Evolutionary conservation across 495 filamentous ascomycete species (phyloP).

Genomic region (Lichenothelia convexa): DNA sequence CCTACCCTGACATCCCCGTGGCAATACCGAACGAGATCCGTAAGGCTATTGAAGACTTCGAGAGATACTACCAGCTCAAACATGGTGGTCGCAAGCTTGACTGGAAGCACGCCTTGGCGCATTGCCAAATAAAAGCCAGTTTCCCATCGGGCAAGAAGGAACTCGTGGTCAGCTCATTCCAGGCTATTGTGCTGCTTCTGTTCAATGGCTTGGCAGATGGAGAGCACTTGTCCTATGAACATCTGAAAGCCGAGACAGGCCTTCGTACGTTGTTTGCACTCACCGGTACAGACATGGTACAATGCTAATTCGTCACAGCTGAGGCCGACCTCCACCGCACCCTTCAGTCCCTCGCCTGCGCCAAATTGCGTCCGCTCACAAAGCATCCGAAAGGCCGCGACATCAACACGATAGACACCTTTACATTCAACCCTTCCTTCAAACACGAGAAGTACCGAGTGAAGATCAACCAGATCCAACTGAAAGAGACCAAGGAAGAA

Average conservation of each 20-base stretch:
- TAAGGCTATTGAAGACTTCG: constrained; percentile 50
- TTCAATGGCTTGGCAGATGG: constrained; percentile 56
- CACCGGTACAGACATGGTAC: not conserved
- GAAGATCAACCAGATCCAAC: constrained; percentile 97
- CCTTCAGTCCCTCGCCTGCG: constrained; percentile 84
- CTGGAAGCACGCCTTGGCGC: constrained; percentile 84
- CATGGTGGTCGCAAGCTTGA: constrained; percentile 68
- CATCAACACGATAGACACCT: constrained; percentile 56
- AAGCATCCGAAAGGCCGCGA: constrained; percentile 79
- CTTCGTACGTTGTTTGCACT: constrained; percentile 34
- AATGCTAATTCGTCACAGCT: constrained; percentile 21
- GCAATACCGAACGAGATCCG: constrained; percentile 55
- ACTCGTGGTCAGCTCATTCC: constrained; percentile 69
- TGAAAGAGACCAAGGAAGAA: constrained; percentile 83
- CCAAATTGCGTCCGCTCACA: constrained; percentile 62
- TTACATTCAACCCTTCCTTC: constrained; percentile 62
- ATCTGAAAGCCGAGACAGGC: constrained; percentile 51
- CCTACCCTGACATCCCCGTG: constrained; percentile 65
- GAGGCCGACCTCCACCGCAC: constrained; percentile 71
- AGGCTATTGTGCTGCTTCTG: constrained; percentile 78
- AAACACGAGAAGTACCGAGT: constrained; percentile 68
- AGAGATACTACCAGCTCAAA: constrained; percentile 65
- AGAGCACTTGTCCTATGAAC: constrained; percentile 42
- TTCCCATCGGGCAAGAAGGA: constrained; percentile 72
- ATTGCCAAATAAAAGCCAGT: constrained; percentile 61